Percentiles rank a stretch among this genome's conserved stretches.
phyloP scores from a whole-genome alignment of 2,329 filamentous ascomycete species.

The Pochonia chlamydosporia region DNA sequence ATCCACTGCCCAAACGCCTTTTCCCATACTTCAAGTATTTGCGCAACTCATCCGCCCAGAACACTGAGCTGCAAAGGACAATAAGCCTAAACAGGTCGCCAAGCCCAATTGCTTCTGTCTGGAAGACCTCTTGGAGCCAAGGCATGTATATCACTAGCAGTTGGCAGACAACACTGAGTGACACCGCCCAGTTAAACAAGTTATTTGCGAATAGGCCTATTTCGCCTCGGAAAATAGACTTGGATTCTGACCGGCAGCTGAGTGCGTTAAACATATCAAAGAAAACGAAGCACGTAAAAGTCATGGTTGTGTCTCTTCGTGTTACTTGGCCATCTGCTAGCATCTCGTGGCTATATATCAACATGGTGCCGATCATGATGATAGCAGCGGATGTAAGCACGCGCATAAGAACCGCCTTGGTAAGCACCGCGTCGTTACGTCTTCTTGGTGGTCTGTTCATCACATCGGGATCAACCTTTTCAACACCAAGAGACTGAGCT shows the following conservation, averaged over 20 bases:
- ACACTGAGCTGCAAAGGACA: slow-evolving; percentile 77
- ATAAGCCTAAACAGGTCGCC: slow-evolving; percentile 70
- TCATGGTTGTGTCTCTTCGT: slow-evolving; percentile 96
- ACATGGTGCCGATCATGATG: slow-evolving; percentile 89
- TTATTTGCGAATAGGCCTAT: slow-evolving; percentile 77
- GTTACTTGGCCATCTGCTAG: slow-evolving; percentile 73
- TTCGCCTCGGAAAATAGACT: slow-evolving; percentile 83
- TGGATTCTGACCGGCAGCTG: slow-evolving; percentile 84
- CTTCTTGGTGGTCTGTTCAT: slow-evolving; percentile 84
- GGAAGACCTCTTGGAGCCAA: slow-evolving; percentile 88
- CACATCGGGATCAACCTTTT: slow-evolving; percentile 87
- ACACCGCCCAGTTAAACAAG: slow-evolving; percentile 95
- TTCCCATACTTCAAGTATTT: slow-evolving; percentile 68
- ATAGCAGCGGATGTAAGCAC: slow-evolving; percentile 82
- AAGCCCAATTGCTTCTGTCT: slow-evolving; percentile 78
- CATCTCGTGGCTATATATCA: slow-evolving; percentile 91
- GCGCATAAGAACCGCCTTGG: slow-evolving; percentile 70
- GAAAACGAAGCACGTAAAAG: slow-evolving; percentile 96
- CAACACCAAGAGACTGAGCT: slow-evolving; percentile 92
- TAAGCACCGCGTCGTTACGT: slow-evolving; percentile 87
- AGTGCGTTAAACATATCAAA: slow-evolving; percentile 99
- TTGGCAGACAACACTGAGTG: slow-evolving; percentile 78
- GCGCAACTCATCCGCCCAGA: slow-evolving; percentile 88
- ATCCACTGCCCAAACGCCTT: slow-evolving; percentile 51
- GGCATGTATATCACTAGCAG: slow-evolving; percentile 91